Base-by-base conservation (phyloP, 345 rosid species). In the Moringa oleifera region DNA sequence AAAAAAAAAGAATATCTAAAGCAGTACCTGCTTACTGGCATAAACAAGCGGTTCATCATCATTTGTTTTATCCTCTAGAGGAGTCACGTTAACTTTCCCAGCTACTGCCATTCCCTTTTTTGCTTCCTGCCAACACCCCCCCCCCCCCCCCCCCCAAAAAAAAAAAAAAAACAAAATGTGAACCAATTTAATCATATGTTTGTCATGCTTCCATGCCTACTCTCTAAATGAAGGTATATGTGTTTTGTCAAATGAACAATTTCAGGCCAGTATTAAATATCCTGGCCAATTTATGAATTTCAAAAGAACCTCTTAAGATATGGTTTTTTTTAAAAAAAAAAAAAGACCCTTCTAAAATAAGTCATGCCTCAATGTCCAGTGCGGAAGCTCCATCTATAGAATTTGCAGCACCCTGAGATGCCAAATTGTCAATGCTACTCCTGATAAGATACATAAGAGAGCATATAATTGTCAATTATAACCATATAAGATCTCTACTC, bases 21-120 rank as follows among this genome's bases (percentile, higher is more conserved):
- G 17, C 4, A 47, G 25, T 77, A 92, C 98, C 97, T 75, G 90
- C 82, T 94, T 90, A 71, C 70, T 94, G 37, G 92, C 84, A 68
- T 78, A 94, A 31, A 84, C 72, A 36, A 87, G 67, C 67, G 96
- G 93, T 75, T 94, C 97, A 60, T 90, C 95, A 66, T 78, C 92
- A 16, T 61, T 69, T 62, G 66, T 60, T 76, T 85, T 90, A 81
- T 86, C 99, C 65, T 88, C 91, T 47, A 59, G 51, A 31, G 85
- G 79, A 64, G 84, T 67, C 60, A 64, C 71, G 74, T 75, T 81
- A 68, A 61, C 68, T 74, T 88, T 81, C 64, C 85, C 89, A 55
- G 81, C 82, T 59, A 61, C 77, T 2, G 64, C 72, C 49, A 55
- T 67, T 50, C 82, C 94, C 68, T 76, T 88, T 78, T 69, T 79